Evolutionary conservation across 176 grass and related monocot species (phyloP).

Genomic region (Cymbopogon citratus): DNA sequence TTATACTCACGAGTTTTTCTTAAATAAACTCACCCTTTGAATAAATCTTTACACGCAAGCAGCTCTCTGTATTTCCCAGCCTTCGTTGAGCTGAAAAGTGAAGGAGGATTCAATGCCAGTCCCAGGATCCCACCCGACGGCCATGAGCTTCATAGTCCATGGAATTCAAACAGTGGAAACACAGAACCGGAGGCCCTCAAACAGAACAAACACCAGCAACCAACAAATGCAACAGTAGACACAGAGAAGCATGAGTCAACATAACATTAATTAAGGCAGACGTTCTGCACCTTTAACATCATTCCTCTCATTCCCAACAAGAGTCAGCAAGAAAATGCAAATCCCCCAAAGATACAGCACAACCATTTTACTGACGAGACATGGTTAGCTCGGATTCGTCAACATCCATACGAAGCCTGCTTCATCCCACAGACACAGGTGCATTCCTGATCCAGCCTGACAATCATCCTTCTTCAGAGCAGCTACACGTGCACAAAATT

Average conservation of each 20-base stretch:
- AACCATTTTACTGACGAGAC: constrained; percentile 17
- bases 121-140: background rate
- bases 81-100: background rate
- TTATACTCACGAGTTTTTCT: too few relatives aligned
- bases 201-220: background rate
- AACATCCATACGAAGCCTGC: background rate
- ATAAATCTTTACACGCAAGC: too few relatives aligned
- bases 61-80: too few relatives aligned
- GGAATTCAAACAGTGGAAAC: background rate
- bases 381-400: constrained; percentile 26
- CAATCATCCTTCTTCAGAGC: constrained; percentile 2
- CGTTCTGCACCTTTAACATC: background rate
- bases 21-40: too few relatives aligned
- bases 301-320: constrained; percentile 3
- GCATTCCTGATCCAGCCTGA: constrained; percentile 2
- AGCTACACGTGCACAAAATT: background rate
- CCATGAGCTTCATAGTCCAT: too few relatives aligned
- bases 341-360: background rate
- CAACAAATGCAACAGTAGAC: background rate
- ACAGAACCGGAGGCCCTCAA: background rate
- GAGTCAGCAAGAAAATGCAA: background rate
- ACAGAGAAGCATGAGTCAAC: constrained; percentile 15
- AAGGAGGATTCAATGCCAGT: background rate
- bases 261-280: constrained; percentile 20
- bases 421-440: constrained; percentile 22